Conservation (phyloP, 2,329 filamentous ascomycete species). For the Clarireedia sp. region DNA sequence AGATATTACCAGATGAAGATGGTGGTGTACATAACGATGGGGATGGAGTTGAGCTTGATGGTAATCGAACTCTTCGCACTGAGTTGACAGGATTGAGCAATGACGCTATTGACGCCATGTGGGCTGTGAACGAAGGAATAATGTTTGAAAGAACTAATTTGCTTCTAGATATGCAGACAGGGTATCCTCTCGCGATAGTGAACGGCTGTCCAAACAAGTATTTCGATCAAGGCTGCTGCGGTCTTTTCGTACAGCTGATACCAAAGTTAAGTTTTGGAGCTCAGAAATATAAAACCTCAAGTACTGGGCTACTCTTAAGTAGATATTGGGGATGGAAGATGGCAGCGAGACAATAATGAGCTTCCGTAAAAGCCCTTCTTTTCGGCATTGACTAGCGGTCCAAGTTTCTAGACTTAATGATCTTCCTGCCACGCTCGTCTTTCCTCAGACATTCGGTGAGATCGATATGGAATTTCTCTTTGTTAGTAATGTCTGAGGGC, state of each 20-base stretch:
- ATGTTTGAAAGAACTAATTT: slow-evolving; percentile 13
- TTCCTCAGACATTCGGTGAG: slow-evolving; percentile 18
- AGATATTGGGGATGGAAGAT: slow-evolving; percentile 14
- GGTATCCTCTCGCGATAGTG: slow-evolving; percentile 17
- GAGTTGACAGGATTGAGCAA: slow-evolving; percentile 53
- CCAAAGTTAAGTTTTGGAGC: slow-evolving; percentile 17
- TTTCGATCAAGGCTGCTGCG: slow-evolving; percentile 6
- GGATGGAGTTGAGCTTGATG: slow-evolving; percentile 32
- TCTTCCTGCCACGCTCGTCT: slow-evolving; percentile 17
- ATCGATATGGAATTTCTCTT: slow-evolving; percentile 38
- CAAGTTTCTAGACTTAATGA: slow-evolving; percentile 22
- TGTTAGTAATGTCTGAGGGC: slow-evolving; percentile 43
- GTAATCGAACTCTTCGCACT: slow-evolving; percentile 34
- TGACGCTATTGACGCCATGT: slow-evolving; percentile 57
- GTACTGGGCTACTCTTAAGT: slow-evolving; percentile 16
- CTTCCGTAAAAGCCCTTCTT: slow-evolving; percentile 17
- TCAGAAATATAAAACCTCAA: slow-evolving; percentile 22
- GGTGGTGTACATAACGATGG: slow-evolving; percentile 21
- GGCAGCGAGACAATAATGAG: slow-evolving; percentile 15
- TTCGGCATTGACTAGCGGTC: slow-evolving; percentile 21
- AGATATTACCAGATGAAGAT: slow-evolving; percentile 23
- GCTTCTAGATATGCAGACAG: slow-evolving; percentile 23
- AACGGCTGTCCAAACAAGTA: slow-evolving; percentile 14
- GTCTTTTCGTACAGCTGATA: slow-evolving; percentile 15
- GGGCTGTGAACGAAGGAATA: slow-evolving; percentile 20